phyloP scores from a whole-genome alignment of 2,329 filamentous ascomycete genomes.

The Tolypocladium nubicola region DNA sequence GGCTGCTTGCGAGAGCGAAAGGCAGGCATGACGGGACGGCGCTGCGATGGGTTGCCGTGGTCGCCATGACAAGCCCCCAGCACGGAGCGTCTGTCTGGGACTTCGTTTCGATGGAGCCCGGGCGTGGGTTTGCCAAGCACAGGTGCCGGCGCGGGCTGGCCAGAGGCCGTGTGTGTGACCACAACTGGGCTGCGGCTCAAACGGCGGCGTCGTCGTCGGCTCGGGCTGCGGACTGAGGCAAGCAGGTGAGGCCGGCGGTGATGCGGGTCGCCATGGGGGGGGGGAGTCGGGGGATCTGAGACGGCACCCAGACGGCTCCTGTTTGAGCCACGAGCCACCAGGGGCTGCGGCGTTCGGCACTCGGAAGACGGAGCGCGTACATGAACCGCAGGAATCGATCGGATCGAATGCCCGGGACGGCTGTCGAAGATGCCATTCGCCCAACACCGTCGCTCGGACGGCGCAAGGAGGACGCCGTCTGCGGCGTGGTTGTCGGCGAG shows the following conservation, averaged over 20 bases:
- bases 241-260: background rate
- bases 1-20: background rate
- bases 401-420: background rate
- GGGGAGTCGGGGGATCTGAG: slow-evolving; percentile 9
- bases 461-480: no score
- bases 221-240: no score
- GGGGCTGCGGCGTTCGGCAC: background rate
- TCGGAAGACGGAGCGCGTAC: background rate
- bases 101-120: background rate
- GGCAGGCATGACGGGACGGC: background rate
- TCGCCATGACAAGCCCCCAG: background rate
- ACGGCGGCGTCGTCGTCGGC: background rate
- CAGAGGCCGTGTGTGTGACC: background rate
- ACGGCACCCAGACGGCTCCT: slow-evolving; percentile 16
- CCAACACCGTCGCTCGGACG: background rate
- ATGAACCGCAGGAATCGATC: background rate
- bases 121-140: background rate
- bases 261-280: background rate
- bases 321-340: slow-evolving; percentile 11
- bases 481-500: background rate
- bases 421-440: background rate
- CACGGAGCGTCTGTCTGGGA: background rate
- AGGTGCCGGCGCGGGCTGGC: background rate
- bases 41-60: background rate
- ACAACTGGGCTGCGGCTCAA: background rate